Conservation (phyloP, 257 asterid genomes). For the Solanum paucissectum region DNA sequence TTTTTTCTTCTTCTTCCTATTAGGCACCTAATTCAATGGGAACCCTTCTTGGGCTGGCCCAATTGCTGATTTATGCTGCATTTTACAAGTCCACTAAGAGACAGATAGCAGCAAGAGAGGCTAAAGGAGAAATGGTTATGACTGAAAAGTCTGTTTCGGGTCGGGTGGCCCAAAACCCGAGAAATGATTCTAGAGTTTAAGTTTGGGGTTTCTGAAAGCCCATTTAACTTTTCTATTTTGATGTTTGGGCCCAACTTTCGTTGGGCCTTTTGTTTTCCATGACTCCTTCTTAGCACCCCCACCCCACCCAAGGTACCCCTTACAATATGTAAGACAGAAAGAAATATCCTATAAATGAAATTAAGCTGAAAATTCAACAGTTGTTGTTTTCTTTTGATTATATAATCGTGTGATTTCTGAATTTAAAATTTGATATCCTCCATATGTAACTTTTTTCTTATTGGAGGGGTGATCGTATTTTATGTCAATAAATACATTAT, state of each 20-base stretch:
- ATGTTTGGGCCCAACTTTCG: neutral
- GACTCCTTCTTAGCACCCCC: neutral
- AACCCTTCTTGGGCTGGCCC: constrained; percentile 59
- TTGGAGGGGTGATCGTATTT: neutral
- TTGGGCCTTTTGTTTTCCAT: neutral
- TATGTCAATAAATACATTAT: neutral
- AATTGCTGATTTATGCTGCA: constrained; percentile 54
- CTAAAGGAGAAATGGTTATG: constrained; percentile 31
- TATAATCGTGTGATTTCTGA: neutral
- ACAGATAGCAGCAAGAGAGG: constrained; percentile 40
- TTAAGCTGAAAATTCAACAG: neutral
- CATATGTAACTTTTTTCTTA: neutral
- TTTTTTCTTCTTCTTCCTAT: neutral
- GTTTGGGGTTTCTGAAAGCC: neutral
- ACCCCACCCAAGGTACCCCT: neutral
- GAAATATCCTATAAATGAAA: neutral
- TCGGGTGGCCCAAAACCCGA: neutral
- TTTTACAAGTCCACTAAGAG: constrained; percentile 57
- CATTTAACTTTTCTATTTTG: neutral
- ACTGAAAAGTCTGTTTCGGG: constrained; percentile 13
- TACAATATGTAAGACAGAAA: neutral
- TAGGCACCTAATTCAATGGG: constrained; percentile 83
- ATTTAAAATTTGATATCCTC: neutral
- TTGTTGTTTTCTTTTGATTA: neutral
- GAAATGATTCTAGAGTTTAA: neutral